Percentiles rank a stretch among this genome's conserved stretches.
Conservation (phyloP, 179 eudicot species). For the Nepenthes alata region DNA sequence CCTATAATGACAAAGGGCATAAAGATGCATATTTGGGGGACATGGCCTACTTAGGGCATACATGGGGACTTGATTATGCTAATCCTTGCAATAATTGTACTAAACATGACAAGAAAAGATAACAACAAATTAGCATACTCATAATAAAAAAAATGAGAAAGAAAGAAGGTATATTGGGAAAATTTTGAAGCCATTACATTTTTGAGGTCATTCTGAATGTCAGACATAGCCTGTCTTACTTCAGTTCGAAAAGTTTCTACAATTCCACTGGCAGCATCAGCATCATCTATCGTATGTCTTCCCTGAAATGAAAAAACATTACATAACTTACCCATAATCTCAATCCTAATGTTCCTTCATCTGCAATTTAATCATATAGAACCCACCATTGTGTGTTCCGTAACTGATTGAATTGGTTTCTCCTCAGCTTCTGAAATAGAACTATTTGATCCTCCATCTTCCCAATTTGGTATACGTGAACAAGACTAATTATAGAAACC, state of each 20-base stretch:
- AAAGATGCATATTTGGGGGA: too few relatives aligned
- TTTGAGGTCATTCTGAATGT: conserved; percentile 44
- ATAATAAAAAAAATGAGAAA: not conserved
- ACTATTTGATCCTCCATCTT: conserved; percentile 38
- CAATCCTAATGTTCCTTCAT: not conserved
- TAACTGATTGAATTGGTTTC: conserved; percentile 51
- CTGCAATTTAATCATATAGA: not conserved
- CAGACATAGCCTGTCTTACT: conserved; percentile 47
- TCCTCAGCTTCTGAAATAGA: conserved; percentile 67
- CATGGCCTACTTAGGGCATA: too few relatives aligned
- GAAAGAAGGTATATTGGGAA: not conserved
- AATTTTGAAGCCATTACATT: conserved; percentile 19
- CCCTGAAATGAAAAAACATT: conserved; percentile 9
- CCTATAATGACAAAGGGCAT: too few relatives aligned
- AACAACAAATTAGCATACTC: too few relatives aligned
- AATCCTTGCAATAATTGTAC: not conserved
- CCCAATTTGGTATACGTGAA: conserved; percentile 31
- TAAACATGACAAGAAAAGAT: not conserved
- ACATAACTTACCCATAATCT: not conserved
- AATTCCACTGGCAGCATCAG: conserved; percentile 26
- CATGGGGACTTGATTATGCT: too few relatives aligned
- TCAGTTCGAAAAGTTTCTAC: conserved; percentile 51
- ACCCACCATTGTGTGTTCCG: conserved; percentile 51
- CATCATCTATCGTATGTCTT: conserved; percentile 15
- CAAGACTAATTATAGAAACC: conserved; percentile 22